phyloP scores from a whole-genome alignment of 2,329 filamentous ascomycete species.

The Colletotrichum melonis region DNA sequence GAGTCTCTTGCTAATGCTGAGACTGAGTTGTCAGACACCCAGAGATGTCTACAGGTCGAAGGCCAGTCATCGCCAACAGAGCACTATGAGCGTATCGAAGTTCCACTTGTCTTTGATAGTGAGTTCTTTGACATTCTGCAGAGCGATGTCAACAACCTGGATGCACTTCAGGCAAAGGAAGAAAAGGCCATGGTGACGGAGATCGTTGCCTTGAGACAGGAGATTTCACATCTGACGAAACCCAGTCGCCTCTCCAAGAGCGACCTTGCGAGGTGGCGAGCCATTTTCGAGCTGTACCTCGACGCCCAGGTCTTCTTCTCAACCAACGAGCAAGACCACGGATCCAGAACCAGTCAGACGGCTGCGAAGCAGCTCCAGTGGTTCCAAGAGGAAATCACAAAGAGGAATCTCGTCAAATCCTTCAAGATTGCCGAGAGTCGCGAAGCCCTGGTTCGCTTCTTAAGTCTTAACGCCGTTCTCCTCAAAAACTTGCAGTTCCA shows the following conservation, averaged over 20 bases:
- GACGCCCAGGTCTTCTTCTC: constrained; percentile 87
- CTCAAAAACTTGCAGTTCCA: constrained; percentile 86
- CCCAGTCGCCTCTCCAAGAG: constrained; percentile 71
- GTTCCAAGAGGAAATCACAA: constrained; percentile 77
- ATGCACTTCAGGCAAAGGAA: constrained; percentile 75
- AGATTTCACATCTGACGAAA: constrained; percentile 72
- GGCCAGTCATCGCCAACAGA: background rate
- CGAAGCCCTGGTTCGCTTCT: constrained; percentile 74
- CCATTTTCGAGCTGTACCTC: constrained; percentile 84
- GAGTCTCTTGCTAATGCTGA: constrained; percentile 1
- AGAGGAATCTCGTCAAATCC: constrained; percentile 66
- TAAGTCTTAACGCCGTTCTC: constrained; percentile 79
- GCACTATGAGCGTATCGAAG: constrained; percentile 64
- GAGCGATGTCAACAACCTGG: constrained; percentile 76
- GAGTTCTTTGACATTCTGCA: constrained; percentile 85
- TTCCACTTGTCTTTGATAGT: constrained; percentile 80
- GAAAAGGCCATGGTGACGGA: constrained; percentile 71
- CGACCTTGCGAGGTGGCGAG: constrained; percentile 81
- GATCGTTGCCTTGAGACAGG: constrained; percentile 72
- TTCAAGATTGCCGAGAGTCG: constrained; percentile 77
- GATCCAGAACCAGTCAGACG: constrained; percentile 71
- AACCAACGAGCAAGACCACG: constrained; percentile 77
- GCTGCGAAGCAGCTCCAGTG: constrained; percentile 76
- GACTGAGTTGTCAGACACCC: constrained; percentile 35
- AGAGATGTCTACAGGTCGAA: constrained; percentile 5